A percentile compares a stretch with the other conserved stretches of the same genome.
Conservation (phyloP, 371 early-diverging fungal species). For the Parasitella parasitica region DNA sequence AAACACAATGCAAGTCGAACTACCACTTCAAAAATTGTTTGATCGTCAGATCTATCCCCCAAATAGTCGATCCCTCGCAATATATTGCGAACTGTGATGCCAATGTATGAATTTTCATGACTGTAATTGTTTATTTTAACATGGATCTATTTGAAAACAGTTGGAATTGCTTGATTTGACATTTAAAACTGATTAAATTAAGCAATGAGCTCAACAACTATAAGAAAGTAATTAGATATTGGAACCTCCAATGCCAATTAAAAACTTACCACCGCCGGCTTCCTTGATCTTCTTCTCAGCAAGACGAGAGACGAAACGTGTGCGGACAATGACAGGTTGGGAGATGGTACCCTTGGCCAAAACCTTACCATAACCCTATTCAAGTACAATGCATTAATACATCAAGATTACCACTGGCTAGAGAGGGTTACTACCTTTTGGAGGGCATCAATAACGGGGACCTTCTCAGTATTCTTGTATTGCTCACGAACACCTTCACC, state of each 20-base stretch:
- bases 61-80: too few relatives aligned
- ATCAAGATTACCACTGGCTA: not conserved
- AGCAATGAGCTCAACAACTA: slow-evolving; percentile 30
- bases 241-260: not conserved
- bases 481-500: slow-evolving; percentile 87
- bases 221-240: not conserved
- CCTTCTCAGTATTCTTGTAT: slow-evolving; percentile 87
- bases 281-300: slow-evolving; percentile 99
- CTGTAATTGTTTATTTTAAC: not conserved
- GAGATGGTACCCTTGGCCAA: slow-evolving; percentile 94
- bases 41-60: too few relatives aligned
- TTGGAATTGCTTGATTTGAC: not conserved
- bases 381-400: not conserved
- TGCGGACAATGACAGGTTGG: slow-evolving; percentile 97
- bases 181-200: slow-evolving; percentile 6
- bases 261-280: slow-evolving; percentile 83
- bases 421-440: slow-evolving; percentile 56
- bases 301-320: slow-evolving; percentile 90
- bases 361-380: slow-evolving; percentile 94
- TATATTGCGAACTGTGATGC: not conserved
- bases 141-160: not conserved
- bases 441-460: slow-evolving; percentile 93
- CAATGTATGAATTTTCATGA: slow-evolving; percentile 1
- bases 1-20: too few relatives aligned
- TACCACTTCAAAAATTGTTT: too few relatives aligned